Conservation (phyloP, 1,284 basidiomycete genomes). For the Melampsora larici-populina region DNA sequence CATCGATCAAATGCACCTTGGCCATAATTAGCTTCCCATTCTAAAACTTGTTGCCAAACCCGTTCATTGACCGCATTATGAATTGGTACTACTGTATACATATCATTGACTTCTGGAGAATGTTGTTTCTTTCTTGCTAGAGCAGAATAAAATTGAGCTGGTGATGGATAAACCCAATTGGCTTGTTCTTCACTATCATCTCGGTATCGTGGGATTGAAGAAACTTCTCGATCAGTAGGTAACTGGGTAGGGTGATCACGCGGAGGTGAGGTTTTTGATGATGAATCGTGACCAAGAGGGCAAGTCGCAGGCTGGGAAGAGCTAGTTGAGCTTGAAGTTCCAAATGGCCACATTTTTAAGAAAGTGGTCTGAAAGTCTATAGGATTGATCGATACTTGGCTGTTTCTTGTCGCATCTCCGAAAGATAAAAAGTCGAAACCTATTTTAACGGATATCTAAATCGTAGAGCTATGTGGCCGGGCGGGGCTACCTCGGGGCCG, state of each 20-base stretch:
- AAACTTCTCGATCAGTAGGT: slow-evolving; percentile 65
- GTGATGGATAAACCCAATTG: slow-evolving; percentile 94
- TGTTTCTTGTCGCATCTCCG: too few relatives aligned
- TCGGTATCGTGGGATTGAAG: slow-evolving; percentile 74
- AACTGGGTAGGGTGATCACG: slow-evolving; percentile 13
- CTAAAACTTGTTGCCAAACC: slow-evolving; percentile 83
- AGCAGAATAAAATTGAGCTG: slow-evolving; percentile 91
- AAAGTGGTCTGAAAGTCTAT: too few relatives aligned
- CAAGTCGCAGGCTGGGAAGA: neutral
- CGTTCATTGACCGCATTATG: slow-evolving; percentile 99
- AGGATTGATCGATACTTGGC: too few relatives aligned
- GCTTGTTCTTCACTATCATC: slow-evolving; percentile 23
- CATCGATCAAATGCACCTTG: slow-evolving; percentile 36
- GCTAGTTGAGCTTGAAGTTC: slow-evolving; percentile 3
- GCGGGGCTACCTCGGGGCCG: too few relatives aligned
- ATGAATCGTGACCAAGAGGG: neutral
- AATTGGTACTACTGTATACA: slow-evolving; percentile 94
- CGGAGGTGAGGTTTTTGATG: neutral
- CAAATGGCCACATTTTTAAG: neutral
- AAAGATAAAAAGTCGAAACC: too few relatives aligned
- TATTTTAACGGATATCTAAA: too few relatives aligned
- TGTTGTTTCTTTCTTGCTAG: slow-evolving; percentile 84
- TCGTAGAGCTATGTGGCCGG: too few relatives aligned
- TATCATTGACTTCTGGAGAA: slow-evolving; percentile 65
- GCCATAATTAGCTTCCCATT: slow-evolving; percentile 67